Evolutionary conservation across 2,329 filamentous ascomycete genomes (phyloP), one percentile per base, ranked within the genome.

Genomic region (Apiospora arundinis): DNA sequence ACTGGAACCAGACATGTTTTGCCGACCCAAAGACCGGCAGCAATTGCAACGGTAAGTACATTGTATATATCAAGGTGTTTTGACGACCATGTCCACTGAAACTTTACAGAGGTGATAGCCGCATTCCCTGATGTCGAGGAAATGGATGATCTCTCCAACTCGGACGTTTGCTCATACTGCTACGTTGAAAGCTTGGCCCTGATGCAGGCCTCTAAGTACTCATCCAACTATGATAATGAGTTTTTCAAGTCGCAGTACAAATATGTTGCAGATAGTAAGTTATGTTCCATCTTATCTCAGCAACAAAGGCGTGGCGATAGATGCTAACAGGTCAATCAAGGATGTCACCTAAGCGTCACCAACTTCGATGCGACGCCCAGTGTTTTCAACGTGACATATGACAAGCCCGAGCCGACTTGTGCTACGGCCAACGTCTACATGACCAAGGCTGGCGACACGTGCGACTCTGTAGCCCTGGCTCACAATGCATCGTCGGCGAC

Each of bases 401-500:
- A 63, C n/a, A 28, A 28, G 52, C 52, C 52, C 23, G 32, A 28
- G 52, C 9, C 52, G 23, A 9, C 23, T 28, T 63, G 52, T 23
- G 52, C 28, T 12, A 32, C 23, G 5, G 23, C 12, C 25, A 63
- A 63, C 52, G 32, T 28, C 25, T 63, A 63, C n/a, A 23, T 28
- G 14, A 40, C 56, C 28, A 14, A 63, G n/a, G 25, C 28, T 5
- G 56, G 56, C 1, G 25, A 63, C 37, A 63, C 56, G 16, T 63
- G 56, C 56, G 56, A 63, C 37, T 63, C 56, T 21, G 21, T 63
- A 21, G 25, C 56, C 25, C 28, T 8, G 56, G 14, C 56, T 28
- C 56, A 63, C 56, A 63, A 32, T 25, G 56, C 21, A 14, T 63
- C 56, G 56, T 28, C 56, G 56, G 56, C 56, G 56, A 63, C 56